Evolutionary conservation across 1,284 basidiomycete species (phyloP).

Genomic region (Pyrrhoderma lamaoense): DNA sequence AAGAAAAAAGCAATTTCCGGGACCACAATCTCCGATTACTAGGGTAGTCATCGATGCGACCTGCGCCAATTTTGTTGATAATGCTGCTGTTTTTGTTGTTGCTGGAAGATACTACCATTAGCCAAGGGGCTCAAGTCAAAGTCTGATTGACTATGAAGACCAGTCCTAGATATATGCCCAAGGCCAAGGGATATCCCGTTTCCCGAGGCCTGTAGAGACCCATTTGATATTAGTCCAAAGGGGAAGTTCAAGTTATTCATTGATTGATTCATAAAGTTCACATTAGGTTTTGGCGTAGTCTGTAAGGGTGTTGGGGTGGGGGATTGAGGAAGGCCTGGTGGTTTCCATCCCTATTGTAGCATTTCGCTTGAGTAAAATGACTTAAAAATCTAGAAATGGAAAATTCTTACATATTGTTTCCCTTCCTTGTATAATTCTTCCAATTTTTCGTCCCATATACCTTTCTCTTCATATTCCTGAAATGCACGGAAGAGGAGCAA

Average conservation of each 20-base stretch:
- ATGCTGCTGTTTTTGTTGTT: too few species aligned
- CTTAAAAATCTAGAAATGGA: background rate
- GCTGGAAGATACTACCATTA: background rate
- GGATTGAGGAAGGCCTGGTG: conserved; percentile 31
- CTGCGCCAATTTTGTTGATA: conserved; percentile 16
- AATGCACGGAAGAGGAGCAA: conserved; percentile 84
- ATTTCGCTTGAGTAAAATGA: background rate
- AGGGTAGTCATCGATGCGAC: conserved; percentile 7
- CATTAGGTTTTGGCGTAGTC: background rate
- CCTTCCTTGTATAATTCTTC: conserved; percentile 77
- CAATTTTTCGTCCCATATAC: conserved; percentile 80
- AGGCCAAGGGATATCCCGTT: background rate
- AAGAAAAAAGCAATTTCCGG: conserved; percentile 3
- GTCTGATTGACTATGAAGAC: background rate
- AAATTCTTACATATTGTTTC: conserved; percentile 51
- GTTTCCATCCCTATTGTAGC: conserved; percentile 49
- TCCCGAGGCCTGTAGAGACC: background rate
- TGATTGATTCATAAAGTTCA: background rate
- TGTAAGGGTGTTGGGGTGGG: conserved; percentile 11
- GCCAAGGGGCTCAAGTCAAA: background rate
- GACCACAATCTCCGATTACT: background rate
- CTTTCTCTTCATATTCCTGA: conserved; percentile 68
- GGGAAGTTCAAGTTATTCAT: too few species aligned
- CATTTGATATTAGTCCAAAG: too few species aligned
- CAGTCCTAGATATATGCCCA: too few species aligned